Base-by-base conservation (phyloP, 192 early-diverging fungal species). In the Obelidium mucronatum region DNA sequence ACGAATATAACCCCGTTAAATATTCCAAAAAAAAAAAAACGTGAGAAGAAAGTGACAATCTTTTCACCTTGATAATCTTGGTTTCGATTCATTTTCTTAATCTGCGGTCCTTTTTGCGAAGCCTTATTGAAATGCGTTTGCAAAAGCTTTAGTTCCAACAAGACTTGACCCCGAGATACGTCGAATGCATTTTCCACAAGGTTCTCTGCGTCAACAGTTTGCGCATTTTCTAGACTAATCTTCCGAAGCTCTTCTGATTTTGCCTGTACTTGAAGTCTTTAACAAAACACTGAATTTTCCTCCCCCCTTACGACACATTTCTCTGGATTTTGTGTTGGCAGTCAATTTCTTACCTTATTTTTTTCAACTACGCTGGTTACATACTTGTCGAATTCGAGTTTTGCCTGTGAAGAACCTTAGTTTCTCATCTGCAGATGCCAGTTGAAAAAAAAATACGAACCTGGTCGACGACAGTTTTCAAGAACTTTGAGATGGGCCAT, bases 181-280 rank as follows among this genome's bases (percentile, higher is more conserved):
- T 93, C 90, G 77, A 93, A 91, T 4, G 89, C 85, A 67, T 92
- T 92, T 54, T 68, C 67, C 5, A 68, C 51, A 22, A 48, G 76
- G 64, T 51, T 28, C 8, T 40, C 39, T 17, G 28, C 33, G 11
- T 30, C 40, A 13, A 40, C 39, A 28, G 40, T 30, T 66, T 39
- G 63, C 71, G 81, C 24, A 40, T 76, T 30, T 26, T 64, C 35
- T 28, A 78, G 19, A 24, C 79, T 33, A 83, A 28, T 15, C 17
- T 37, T 30, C 1, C 63, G 28, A 15, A 37, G 8, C 40, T 39
- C 63, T 39, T 66, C 63, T 19, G 8, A 11, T 37, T 66, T 66
- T 66, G 37, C 13, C 15, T 66, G 63, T 0, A 26, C n/a, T 59
- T 59, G n/a, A 30, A 59, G 56, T 59, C 11, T 59, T 13, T 3